Conservation (phyloP, 1,139 yeast species). For the Zygotorulaspora mrakii region DNA sequence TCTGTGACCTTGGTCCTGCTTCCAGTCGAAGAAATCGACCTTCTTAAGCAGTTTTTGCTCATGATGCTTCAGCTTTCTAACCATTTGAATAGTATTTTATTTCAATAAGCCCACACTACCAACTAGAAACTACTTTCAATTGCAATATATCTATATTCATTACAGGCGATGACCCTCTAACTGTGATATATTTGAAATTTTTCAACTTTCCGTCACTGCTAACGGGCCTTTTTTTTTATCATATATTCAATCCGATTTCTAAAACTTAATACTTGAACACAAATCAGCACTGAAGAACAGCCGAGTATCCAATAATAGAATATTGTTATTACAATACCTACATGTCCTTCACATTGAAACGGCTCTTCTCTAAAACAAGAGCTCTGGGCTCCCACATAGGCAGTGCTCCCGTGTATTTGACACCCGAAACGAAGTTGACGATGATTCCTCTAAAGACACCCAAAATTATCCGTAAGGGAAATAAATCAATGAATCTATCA, state of each 20-base stretch:
- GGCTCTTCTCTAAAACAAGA: conserved; percentile 38
- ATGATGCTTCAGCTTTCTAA: conserved; percentile 86
- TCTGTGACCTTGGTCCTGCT: conserved; percentile 91
- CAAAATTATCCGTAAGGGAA: conserved; percentile 67
- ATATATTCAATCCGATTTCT: background rate
- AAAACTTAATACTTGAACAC: background rate
- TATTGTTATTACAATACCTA: too few species aligned
- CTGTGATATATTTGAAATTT: conserved; percentile 1
- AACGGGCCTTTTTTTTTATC: too few species aligned
- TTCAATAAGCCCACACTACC: background rate
- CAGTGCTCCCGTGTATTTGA: conserved; percentile 53
- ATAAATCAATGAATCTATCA: conserved; percentile 54
- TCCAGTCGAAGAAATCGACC: conserved; percentile 97
- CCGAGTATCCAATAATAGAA: too few species aligned
- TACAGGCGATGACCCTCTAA: conserved; percentile 10
- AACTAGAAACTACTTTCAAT: too few species aligned
- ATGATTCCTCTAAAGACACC: conserved; percentile 39
- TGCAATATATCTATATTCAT: too few species aligned
- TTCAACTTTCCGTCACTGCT: conserved; percentile 3
- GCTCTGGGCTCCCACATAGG: conserved; percentile 52
- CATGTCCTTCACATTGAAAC: conserved; percentile 17
- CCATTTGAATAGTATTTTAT: too few species aligned
- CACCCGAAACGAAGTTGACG: conserved; percentile 47
- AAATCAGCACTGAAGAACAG: background rate
- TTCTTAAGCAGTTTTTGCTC: conserved; percentile 92